A percentile compares a stretch with the other conserved stretches of the same genome.
Conservation (phyloP, 495 filamentous ascomycete species). For the Penicillium egyptiacum region DNA sequence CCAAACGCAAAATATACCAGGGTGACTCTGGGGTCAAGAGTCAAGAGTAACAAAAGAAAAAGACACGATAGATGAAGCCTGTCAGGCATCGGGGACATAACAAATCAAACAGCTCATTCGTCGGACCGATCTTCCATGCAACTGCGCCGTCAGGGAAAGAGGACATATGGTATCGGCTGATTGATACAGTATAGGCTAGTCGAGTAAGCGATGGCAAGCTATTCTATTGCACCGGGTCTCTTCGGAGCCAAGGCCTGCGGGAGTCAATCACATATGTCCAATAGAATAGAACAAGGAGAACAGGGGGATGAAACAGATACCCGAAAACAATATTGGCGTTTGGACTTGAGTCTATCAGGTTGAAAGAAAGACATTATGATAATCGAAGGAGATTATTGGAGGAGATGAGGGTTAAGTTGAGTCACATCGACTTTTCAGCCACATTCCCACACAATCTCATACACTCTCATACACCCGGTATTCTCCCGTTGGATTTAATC, state of each 20-base stretch:
- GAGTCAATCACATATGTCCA: conserved; percentile 18
- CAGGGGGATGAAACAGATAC: conserved; percentile 16
- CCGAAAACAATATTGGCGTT: not conserved
- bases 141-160: conserved; percentile 8
- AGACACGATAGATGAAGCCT: conserved; percentile 12
- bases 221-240: conserved; percentile 13
- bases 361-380: not conserved
- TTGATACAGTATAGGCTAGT: conserved; percentile 13
- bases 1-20: not conserved
- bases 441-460: not conserved
- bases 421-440: conserved; percentile 1
- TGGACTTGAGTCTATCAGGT: conserved; percentile 1
- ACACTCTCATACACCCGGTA: no score
- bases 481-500: not conserved
- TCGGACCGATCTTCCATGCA: conserved; percentile 10
- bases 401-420: not conserved
- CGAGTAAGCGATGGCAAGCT: conserved; percentile 14
- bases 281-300: conserved; percentile 7
- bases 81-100: conserved; percentile 20
- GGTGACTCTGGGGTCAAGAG: conserved; percentile 2
- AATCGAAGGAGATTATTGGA: conserved; percentile 5
- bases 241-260: conserved; percentile 18
- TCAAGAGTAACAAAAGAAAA: not conserved
- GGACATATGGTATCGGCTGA: conserved; percentile 8
- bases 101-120: conserved; percentile 17